phyloP scores from a whole-genome alignment of 768 basidiomycete species.

The Candolleomyces efflorescens region DNA sequence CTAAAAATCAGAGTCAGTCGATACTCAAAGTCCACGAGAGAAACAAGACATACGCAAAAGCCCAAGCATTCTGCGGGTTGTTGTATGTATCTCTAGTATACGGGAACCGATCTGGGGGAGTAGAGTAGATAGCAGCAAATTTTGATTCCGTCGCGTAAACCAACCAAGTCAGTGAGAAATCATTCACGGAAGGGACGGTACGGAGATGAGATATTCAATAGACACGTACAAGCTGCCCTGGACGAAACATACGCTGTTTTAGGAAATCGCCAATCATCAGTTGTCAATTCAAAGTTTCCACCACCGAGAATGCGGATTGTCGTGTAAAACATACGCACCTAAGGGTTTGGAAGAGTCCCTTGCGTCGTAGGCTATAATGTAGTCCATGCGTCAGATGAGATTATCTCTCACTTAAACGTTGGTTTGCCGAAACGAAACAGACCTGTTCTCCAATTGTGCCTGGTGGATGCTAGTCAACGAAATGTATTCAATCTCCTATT shows the following conservation, averaged over 20 bases:
- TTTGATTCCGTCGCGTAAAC: background rate
- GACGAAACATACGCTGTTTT: slow-evolving; percentile 35
- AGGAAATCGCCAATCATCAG: too few relatives aligned
- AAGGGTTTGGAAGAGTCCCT: slow-evolving; percentile 23
- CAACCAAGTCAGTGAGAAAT: background rate
- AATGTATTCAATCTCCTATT: background rate
- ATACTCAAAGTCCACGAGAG: background rate
- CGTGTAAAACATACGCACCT: slow-evolving; percentile 19
- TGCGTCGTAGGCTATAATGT: background rate
- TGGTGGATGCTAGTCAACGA: slow-evolving; percentile 16
- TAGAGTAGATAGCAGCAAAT: background rate
- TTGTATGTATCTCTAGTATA: slow-evolving; percentile 63
- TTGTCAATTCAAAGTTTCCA: too few relatives aligned
- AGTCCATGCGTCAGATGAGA: background rate
- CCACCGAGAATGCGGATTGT: background rate
- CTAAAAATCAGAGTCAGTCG: background rate
- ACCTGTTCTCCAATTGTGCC: slow-evolving; percentile 49
- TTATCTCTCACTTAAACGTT: slow-evolving; percentile 11
- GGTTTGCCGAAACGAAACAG: slow-evolving; percentile 26
- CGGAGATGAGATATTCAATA: too few relatives aligned
- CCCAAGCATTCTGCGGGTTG: slow-evolving; percentile 58
- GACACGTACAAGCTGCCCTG: slow-evolving; percentile 32
- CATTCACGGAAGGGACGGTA: background rate
- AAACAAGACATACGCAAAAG: slow-evolving; percentile 42
- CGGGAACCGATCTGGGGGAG: slow-evolving; percentile 46